A percentile compares a stretch with the other conserved stretches of the same genome.
phyloP scores from a whole-genome alignment of 495 filamentous ascomycete species.

The Podospora pseudoanserina region DNA sequence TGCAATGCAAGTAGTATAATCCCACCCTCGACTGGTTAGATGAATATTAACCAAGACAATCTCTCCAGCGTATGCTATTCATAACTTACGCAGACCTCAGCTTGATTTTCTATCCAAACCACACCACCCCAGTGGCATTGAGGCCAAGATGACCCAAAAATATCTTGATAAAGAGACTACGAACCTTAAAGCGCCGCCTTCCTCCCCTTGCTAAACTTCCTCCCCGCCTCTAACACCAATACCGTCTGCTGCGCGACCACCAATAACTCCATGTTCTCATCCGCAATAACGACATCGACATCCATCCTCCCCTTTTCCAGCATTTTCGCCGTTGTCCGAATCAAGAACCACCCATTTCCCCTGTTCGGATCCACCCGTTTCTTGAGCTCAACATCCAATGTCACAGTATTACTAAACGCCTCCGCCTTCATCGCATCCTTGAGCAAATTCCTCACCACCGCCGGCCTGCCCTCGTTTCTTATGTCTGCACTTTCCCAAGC shows the following conservation, averaged over 20 bases:
- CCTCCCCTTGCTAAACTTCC: slow-evolving; percentile 1
- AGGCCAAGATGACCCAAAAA: no score
- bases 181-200: not conserved
- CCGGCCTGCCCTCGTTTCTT: not conserved
- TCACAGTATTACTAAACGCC: not conserved
- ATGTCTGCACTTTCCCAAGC: not conserved
- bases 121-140: no score
- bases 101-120: no score
- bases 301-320: not conserved
- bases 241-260: not conserved
- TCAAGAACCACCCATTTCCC: not conserved
- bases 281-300: not conserved
- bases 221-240: not conserved
- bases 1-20: no score
- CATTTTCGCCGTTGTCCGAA: not conserved
- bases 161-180: no score
- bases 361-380: not conserved
- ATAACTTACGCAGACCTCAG: no score
- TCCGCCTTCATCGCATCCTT: slow-evolving; percentile 1
- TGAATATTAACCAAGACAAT: no score
- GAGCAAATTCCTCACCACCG: not conserved
- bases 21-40: no score
- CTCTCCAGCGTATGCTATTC: no score
- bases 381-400: not conserved
- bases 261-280: not conserved